Conservation (phyloP, 2,329 filamentous ascomycete species). For the Arthroderma sp. region DNA sequence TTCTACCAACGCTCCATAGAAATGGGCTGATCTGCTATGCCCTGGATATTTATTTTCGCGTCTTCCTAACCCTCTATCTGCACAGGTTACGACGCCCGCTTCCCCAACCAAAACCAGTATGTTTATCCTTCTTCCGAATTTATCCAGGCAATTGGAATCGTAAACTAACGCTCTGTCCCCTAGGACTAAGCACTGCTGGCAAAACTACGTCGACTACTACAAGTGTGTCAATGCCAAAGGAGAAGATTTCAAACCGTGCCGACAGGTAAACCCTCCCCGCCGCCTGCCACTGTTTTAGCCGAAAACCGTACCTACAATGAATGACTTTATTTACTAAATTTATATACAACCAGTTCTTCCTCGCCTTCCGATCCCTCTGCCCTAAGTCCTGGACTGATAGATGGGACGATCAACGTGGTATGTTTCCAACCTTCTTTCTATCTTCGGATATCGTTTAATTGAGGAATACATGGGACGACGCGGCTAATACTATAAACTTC, state of each 20-base stretch:
- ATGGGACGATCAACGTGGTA: conserved; percentile 97
- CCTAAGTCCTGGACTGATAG: conserved; percentile 84
- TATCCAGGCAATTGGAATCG: neutral
- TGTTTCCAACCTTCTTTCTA: conserved; percentile 23
- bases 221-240: conserved; percentile 98
- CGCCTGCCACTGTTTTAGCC: no score
- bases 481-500: conserved; percentile 4
- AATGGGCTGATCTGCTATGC: neutral
- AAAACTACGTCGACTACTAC: conserved; percentile 99
- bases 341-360: conserved; percentile 59
- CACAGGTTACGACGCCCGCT: conserved; percentile 93
- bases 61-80: neutral
- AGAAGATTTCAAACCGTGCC: conserved; percentile 95
- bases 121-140: conserved; percentile 10
- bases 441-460: neutral
- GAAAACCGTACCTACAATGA: no score
- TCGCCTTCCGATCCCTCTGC: conserved; percentile 95
- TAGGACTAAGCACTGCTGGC: conserved; percentile 97
- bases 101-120: conserved; percentile 79
- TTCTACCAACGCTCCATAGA: conserved; percentile 8
- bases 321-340: neutral
- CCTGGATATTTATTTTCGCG: neutral
- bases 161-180: conserved; percentile 4
- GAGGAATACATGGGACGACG: conserved; percentile 6
- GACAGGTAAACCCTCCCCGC: conserved; percentile 53